phyloP scores from a whole-genome alignment of 1,284 basidiomycete species.

The Phlebopus sp. region DNA sequence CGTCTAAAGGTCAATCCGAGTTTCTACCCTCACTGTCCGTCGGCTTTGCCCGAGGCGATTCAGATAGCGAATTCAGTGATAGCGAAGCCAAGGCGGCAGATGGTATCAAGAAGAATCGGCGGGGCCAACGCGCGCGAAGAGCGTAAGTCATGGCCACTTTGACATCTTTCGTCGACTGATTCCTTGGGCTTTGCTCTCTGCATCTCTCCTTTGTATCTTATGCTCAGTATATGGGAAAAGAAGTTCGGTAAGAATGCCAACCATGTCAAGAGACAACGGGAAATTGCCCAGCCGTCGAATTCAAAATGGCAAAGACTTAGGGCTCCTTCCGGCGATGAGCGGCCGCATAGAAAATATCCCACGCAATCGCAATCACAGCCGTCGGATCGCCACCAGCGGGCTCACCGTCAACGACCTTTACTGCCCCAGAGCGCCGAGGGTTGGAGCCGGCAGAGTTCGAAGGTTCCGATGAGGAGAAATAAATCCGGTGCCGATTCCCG shows the following conservation, averaged over 20 bases:
- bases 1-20: constrained; percentile 52
- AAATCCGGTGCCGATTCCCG: background rate
- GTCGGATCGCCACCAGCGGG: background rate
- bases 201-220: constrained; percentile 6
- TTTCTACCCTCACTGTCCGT: constrained; percentile 88
- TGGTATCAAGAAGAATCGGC: constrained; percentile 75
- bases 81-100: constrained; percentile 59
- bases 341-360: constrained; percentile 12
- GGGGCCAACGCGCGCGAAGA: constrained; percentile 88
- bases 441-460: constrained; percentile 20
- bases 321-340: constrained; percentile 16
- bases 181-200: constrained; percentile 5
- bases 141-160: constrained; percentile 60
- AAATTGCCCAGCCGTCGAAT: constrained; percentile 20
- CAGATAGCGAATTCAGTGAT: constrained; percentile 78
- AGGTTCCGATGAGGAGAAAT: background rate
- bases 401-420: background rate
- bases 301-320: constrained; percentile 4
- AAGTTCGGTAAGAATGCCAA: constrained; percentile 91
- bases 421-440: background rate
- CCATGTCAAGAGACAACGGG: constrained; percentile 73
- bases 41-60: constrained; percentile 80
- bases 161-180: constrained; percentile 2
- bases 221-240: constrained; percentile 90
- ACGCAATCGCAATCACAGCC: background rate